Base-by-base conservation (phyloP, 1,139 yeast species). In the Dujonia santamariae region DNA sequence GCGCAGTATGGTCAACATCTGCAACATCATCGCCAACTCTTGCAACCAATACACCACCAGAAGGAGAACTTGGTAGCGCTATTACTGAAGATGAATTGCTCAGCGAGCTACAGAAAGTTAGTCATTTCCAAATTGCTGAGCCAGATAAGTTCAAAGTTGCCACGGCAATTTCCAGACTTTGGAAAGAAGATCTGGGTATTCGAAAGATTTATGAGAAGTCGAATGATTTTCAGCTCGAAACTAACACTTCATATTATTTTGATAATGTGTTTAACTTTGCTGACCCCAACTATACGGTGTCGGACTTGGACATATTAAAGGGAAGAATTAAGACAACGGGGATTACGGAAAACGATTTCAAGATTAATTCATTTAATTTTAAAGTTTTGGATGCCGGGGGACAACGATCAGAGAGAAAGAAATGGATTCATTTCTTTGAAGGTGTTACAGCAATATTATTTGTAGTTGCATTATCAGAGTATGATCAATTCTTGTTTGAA, bases 281-380 rank as follows among this genome's bases (percentile, higher is more conserved):
- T 2, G 69, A 76, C 37, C 77, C 79, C 0, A 61, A 67, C 40
- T 90, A 88, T 55, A 51, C 72, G 13, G 90, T 96, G 42, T 63
- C 79, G 5, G 90, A 92, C 55, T 78, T 72, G 40, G 98, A 92
- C 58, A 88, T 92, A 37, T 64, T 92, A 41, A 82, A 78, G 47
- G 97, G 97, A 3, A 69, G 99, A 29, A 86, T 92, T 50, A 92
- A 90, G 61, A 92, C 98, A 7, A 88, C 97, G 0, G 98, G 99
- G 0, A 87, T 92, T 32, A 85, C 95, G 1, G 96, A 92, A 53
- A 85, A 95, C 5, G 74, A 72, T 37, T 90, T 94, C 58, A 70
- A 71, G 39, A 78, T 90, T 40, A 72, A 84, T 45, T 67, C 81
- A 8, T 70, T 77, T 37, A 79, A 72, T 41, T 80, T 90, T 51